These are phyloP conservation scores for Pythium chondricola DNA, from an alignment of 352 stramenopile species.

Conservation along the genomic window DNA sequence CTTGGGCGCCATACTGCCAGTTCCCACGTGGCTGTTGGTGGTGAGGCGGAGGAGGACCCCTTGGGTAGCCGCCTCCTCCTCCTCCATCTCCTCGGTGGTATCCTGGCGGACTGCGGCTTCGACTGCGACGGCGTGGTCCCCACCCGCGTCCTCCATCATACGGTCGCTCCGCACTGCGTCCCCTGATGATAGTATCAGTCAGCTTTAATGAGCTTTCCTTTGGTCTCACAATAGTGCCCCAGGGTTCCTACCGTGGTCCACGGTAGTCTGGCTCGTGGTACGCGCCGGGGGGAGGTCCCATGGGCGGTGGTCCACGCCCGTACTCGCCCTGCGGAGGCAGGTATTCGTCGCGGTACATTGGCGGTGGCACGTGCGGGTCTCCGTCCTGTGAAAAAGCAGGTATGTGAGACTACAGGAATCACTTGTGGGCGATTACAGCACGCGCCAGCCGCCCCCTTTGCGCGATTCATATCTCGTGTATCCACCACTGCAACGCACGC, in stretches of 20 bases:
- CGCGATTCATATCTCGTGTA: too few relatives aligned
- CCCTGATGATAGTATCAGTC: slow-evolving; percentile 1
- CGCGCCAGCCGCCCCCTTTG: too few relatives aligned
- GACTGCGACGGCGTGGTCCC: slow-evolving; percentile 19
- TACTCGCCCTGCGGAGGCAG: too few relatives aligned
- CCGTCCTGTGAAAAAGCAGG: slow-evolving; percentile 6
- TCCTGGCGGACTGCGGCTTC: slow-evolving; percentile 28
- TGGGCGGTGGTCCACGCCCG: slow-evolving; percentile 1
- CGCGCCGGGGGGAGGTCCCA: too few relatives aligned
- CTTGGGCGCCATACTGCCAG: slow-evolving; percentile 4
- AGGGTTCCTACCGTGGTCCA: too few relatives aligned
- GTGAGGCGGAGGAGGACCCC: slow-evolving; percentile 13
- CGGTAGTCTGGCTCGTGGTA: slow-evolving; percentile 22
- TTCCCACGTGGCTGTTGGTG: slow-evolving; percentile 6
- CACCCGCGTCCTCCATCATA: slow-evolving; percentile 19
- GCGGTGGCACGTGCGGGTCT: slow-evolving; percentile 19
- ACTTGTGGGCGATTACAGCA: too few relatives aligned
- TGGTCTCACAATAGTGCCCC: too few relatives aligned
- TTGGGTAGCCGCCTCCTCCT: slow-evolving; percentile 5
- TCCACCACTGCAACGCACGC: too few relatives aligned
- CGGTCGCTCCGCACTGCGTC: slow-evolving; percentile 20
- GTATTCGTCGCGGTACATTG: slow-evolving; percentile 39
- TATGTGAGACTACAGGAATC: background rate
- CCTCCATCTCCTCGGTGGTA: slow-evolving; percentile 5
- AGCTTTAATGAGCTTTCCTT: background rate